Evolutionary conservation across 148 eudicot species (phyloP).

Genomic region (Polygonum maritimum): DNA sequence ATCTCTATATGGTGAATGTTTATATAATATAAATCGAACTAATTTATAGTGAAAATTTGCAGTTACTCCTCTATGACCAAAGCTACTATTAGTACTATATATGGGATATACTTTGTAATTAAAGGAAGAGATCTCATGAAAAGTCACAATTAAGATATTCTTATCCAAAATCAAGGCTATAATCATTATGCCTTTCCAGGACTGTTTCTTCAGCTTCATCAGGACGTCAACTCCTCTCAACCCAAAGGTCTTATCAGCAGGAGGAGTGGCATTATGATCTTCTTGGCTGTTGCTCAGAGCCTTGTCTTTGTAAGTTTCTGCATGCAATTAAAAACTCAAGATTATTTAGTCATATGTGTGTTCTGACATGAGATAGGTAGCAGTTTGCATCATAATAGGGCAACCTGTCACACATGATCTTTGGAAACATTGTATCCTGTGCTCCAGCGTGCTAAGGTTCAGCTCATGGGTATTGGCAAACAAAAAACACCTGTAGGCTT

Average conservation of each 20-base stretch:
- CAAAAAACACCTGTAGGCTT: neutral
- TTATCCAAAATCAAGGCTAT: neutral
- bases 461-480: neutral
- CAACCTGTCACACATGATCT: neutral
- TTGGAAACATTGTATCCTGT: neutral
- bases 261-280: conserved; percentile 90
- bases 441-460: neutral
- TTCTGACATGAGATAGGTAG: neutral
- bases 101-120: neutral
- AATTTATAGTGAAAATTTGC: neutral
- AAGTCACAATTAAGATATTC: too few species aligned
- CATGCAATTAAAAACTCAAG: neutral
- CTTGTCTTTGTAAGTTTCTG: conserved; percentile 65
- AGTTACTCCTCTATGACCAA: neutral
- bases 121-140: neutral
- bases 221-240: conserved; percentile 45
- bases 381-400: neutral
- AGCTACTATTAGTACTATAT: neutral
- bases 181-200: conserved; percentile 31
- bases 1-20: neutral
- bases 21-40: neutral
- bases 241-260: conserved; percentile 29
- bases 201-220: conserved; percentile 60
- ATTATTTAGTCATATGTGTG: neutral
- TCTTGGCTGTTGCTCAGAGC: conserved; percentile 94